Evolutionary conservation across 2,329 filamentous ascomycete species (phyloP), one percentile per base, ranked within the genome.

Genomic region (Colletotrichum incanum): DNA sequence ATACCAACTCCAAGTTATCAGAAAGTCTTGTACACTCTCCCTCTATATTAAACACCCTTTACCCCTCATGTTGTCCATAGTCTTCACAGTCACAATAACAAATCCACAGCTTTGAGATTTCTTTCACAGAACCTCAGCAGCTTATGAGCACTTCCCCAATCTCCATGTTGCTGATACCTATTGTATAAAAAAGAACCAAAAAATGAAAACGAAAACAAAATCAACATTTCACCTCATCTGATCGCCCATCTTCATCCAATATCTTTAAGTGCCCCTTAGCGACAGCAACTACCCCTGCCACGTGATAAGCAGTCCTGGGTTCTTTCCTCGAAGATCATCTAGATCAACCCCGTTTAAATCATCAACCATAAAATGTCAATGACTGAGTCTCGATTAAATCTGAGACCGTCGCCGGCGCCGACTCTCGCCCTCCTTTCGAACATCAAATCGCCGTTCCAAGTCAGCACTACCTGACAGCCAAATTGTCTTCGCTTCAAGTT

Each of bases 341-440:
- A 7, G 3, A 2, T 23, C 14, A 5, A 2, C 1, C n/a, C n/a
- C 1, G 2, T n/a, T 12, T 16, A 16, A 5, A 39, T 3, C 1
- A 3, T 56, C 9, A 7, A 31, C 1, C 6, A 2, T 1, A 4
- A n/a, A 54, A n/a, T 2, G 12, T 3, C 34, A 39, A 39, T 1
- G 26, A 56, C 6, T 1, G 12, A 39, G 12, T 39, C 7, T 20
- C 0, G 1, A 4, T 26, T 2, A 23, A 23, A 8, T 20, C 4
- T 5, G 18, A 54, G 12, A 39, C 6, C 12, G 3, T 39, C 11
- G 37, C n/a, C 54, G 23, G 20, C 54, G 12, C 14, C 5, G 20
- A 39, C 20, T 11, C 5, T 7, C 20, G 37, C 6, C 5, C 3
- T 14, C 31, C 23, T 5, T 39, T 23, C n/a, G n/a, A 23, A 23